Base-by-base conservation (phyloP, 129 eudicot species). In the Oenanthe sinensis region DNA sequence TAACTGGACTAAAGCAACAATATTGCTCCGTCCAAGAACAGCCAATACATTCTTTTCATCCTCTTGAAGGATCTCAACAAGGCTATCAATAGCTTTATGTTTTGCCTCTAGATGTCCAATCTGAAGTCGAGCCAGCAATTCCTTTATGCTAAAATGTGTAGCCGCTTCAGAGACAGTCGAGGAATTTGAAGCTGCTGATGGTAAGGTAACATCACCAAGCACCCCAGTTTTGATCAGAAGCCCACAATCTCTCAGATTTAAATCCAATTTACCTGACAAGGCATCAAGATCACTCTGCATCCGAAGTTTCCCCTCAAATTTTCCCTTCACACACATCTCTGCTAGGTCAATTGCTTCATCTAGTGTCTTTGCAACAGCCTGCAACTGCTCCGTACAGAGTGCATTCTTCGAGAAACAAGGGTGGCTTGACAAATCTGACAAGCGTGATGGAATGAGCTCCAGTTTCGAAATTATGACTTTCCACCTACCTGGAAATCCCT, bases 211-310 rank as follows among this genome's bases (percentile, higher is more conserved):
- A 79, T 95, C 97, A 62, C 98, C 96, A 20, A 95, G 96, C 43
- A 95, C 97, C 4, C 97, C 97, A 4, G 97, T 91, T 82, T 92
- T 91, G 79, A 95, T 95, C 80, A 95, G 82, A 33, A 95, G 90
- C 75, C 95, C 90, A 22, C 99, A 95, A 82, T 95, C 99, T 24
- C 90, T 87, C 47, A 95, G 82, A 79, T 95, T 95, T 67, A 95
- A 85, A 72, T 95, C 99, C 30, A 95, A 83, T 79, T 86, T 92
- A 22, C 97, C 96, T 5, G 82, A 79, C 52, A 95, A 33, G 9
- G 97, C 69, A 76, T 95, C 99, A 5, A 95, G 95, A 81, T 91
- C 89, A 74, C 97, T 95, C 79, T 95, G 99, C 99, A 95, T 92
- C 49, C 78, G 87, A 65, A 95, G 97, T 88, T 95, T 95, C 40